Evolutionary conservation across 768 basidiomycete species (phyloP).

Genomic region (Agaricus subrufescens): DNA sequence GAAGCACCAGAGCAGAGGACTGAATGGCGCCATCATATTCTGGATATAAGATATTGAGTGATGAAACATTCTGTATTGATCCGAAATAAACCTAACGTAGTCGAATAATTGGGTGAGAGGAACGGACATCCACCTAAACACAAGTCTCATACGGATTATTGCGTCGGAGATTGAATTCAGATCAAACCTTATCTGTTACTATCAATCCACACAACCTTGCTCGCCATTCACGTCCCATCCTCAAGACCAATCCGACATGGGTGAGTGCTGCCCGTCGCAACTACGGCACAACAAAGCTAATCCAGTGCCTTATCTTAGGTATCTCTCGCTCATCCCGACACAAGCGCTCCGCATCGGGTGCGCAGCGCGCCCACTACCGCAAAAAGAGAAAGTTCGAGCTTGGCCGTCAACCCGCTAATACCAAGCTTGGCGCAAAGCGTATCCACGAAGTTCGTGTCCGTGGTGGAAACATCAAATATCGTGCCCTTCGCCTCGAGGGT

Average conservation of each 20-base stretch:
- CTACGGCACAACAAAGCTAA: conserved; percentile 7
- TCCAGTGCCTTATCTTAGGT: conserved; percentile 46
- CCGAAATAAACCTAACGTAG: no score
- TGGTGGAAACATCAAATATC: conserved; percentile 93
- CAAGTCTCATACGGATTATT: background rate
- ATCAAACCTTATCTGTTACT: conserved; percentile 38
- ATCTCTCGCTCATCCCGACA: conserved; percentile 96
- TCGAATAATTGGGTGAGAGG: no score
- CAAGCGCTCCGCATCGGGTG: conserved; percentile 93
- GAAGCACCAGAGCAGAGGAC: no score
- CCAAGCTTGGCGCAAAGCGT: conserved; percentile 94
- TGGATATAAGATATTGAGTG: no score
- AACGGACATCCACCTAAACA: no score
- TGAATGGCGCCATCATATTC: no score
- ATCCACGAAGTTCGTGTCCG: conserved; percentile 93
- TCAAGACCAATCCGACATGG: conserved; percentile 75
- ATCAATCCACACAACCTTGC: conserved; percentile 52
- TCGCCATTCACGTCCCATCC: conserved; percentile 45
- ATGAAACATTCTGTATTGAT: no score
- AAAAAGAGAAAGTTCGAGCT: conserved; percentile 99
- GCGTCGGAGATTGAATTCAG: conserved; percentile 32
- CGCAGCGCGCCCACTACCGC: conserved; percentile 92
- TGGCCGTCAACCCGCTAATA: conserved; percentile 96
- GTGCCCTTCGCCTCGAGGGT: conserved; percentile 92
- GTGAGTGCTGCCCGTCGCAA: conserved; percentile 44